Evolutionary conservation across 2,329 filamentous ascomycete species (phyloP), one percentile per base, ranked within the genome.

Genomic region (Pestalotiopsis sp.): DNA sequence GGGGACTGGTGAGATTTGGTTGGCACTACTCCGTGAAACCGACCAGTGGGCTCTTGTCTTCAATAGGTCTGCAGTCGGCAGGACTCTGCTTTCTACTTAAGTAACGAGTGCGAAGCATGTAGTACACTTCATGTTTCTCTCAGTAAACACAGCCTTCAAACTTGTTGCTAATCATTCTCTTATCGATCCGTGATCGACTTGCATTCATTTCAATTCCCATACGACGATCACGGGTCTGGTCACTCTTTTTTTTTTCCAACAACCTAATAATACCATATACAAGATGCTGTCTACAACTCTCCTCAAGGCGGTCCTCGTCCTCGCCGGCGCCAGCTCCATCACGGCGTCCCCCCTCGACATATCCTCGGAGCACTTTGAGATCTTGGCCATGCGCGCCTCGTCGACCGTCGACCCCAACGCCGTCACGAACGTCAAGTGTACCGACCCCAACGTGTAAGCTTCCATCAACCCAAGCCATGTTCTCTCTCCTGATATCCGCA

Each of bases 311-410:
- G 65, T 81, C 67, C 69, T 81, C 67, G 68, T 78, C 69, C 68
- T 79, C 67, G 71, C 78, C 25, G 71, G 79, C 70, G 74, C 76
- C 45, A 74, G 73, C 70, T 71, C 78, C 71, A 74, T 78, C 57
- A 72, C 77, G 23, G 78, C 81, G n/a, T 74, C 76, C n/a, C 76
- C 77, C 52, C 71, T 76, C 69, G 76, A 77, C 12, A 79, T 83
- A 38, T 77, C 78, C 4, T 80, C 81, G 67, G 80, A 83, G 63
- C 81, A 86, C 72, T 78, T 84, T 66, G 82, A 86, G 74, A 81
- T 84, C 69, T 78, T 85, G 36, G 75, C 76, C 38, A 75, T 84
- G 69, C 80, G 83, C 27, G 78, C 81, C 56, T 76, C 78, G 31
- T 80, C 75, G 2, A 72, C 75, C 5, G 74, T 84, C 56, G 82